phyloP scores from a whole-genome alignment of 805 yeast species.

The Pichia heedii region DNA sequence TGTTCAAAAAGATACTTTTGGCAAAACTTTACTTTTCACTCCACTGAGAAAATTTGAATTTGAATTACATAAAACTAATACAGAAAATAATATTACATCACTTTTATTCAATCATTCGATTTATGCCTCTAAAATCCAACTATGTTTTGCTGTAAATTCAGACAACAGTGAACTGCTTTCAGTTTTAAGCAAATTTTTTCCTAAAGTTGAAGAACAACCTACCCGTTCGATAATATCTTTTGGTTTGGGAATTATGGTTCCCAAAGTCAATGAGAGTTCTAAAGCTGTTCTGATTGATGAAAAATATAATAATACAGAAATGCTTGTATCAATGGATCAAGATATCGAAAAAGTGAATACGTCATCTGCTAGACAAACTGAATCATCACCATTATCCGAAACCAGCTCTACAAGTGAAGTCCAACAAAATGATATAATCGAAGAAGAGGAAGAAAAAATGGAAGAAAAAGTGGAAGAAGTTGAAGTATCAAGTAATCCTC shows the following conservation, averaged over 20 bases:
- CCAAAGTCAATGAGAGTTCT: background rate
- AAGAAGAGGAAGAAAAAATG: too few relatives aligned
- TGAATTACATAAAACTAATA: conserved; percentile 13
- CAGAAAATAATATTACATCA: conserved; percentile 1
- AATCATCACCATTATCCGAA: too few relatives aligned
- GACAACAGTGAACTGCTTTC: background rate
- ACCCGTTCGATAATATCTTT: background rate
- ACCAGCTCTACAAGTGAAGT: too few relatives aligned
- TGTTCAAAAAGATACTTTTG: conserved; percentile 22
- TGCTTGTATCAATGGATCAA: too few relatives aligned
- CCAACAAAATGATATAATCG: too few relatives aligned
- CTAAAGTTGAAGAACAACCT: background rate
- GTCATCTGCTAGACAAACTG: too few relatives aligned
- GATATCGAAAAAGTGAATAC: too few relatives aligned
- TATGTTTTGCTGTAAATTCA: conserved; percentile 8
- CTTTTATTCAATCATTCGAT: conserved; percentile 14
- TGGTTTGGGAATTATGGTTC: conserved; percentile 8
- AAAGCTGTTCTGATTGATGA: too few relatives aligned
- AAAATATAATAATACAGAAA: too few relatives aligned
- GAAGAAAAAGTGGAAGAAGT: too few relatives aligned
- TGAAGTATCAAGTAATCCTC: too few relatives aligned
- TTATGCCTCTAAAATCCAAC: conserved; percentile 4
- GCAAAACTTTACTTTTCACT: conserved; percentile 27
- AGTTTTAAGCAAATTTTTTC: conserved; percentile 8
- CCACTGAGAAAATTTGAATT: conserved; percentile 25